phyloP scores from a whole-genome alignment of 78 protist species.

The Chrysochromulina tobinii region DNA sequence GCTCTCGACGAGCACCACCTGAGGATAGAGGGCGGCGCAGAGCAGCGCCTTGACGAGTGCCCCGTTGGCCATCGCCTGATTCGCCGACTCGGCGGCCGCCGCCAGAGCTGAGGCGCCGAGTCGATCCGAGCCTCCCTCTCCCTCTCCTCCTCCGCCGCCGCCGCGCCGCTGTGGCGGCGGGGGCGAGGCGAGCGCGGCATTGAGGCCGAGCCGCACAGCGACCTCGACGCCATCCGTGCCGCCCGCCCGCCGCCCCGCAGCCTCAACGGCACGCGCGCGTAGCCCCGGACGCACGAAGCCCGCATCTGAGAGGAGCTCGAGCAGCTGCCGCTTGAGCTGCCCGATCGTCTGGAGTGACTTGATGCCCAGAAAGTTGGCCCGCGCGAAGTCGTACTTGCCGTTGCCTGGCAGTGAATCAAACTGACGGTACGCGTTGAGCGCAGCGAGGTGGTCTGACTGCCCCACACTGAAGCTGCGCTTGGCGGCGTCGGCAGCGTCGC shows the following conservation, averaged over 20 bases:
- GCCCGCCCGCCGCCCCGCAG: not conserved
- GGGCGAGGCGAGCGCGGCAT: not conserved
- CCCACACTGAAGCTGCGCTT: conserved; percentile 22
- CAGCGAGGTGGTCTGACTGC: conserved; percentile 72
- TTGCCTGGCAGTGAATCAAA: conserved; percentile 38
- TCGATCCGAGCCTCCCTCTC: not conserved
- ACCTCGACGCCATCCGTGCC: not conserved
- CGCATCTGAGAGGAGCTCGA: conserved; percentile 46
- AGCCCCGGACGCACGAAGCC: conserved; percentile 46
- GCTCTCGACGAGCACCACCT: conserved; percentile 4
- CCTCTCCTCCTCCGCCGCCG: too few species aligned
- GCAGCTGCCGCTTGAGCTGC: conserved; percentile 63
- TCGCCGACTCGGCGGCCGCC: not conserved
- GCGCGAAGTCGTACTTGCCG: conserved; percentile 26
- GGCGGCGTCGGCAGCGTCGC: conserved; percentile 35
- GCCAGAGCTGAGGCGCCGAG: too few species aligned
- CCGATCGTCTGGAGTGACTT: conserved; percentile 27
- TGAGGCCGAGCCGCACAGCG: not conserved
- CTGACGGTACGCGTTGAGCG: conserved; percentile 57
- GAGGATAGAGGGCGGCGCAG: conserved; percentile 71
- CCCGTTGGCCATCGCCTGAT: not conserved
- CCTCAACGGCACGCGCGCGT: not conserved
- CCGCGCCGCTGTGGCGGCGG: not conserved
- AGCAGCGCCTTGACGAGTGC: conserved; percentile 44
- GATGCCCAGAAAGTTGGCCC: not conserved